Evolutionary conservation across 2,329 filamentous ascomycete genomes (phyloP).

Genomic region (Aspergillus ochraceoroseus): DNA sequence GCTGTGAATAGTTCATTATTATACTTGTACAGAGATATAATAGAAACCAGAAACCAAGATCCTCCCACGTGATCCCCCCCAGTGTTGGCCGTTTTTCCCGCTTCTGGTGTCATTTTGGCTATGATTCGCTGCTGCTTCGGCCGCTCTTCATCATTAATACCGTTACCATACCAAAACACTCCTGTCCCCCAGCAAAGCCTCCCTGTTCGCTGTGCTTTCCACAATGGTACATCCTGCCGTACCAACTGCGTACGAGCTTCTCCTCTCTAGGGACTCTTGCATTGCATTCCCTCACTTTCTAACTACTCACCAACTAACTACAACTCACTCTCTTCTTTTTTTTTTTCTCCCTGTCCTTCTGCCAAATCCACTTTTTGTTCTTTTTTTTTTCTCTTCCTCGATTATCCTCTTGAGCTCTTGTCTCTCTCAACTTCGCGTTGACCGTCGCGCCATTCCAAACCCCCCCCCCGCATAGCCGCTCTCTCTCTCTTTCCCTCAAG

Average conservation of each 20-base stretch:
- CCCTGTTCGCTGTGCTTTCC: conserved; percentile 1
- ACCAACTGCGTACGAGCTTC: conserved; percentile 2
- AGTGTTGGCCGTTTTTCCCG: conserved; percentile 15
- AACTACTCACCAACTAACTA: no score
- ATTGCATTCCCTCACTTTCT: no score
- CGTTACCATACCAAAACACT: conserved; percentile 5
- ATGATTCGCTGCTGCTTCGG: neutral
- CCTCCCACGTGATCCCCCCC: conserved; percentile 12
- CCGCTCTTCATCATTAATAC: neutral
- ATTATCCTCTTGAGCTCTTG: no score
- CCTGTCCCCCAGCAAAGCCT: no score
- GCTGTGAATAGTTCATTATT: no score
- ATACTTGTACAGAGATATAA: no score
- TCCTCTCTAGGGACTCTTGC: no score
- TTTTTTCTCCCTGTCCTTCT: conserved; percentile 3
- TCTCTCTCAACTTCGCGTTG: conserved; percentile 26
- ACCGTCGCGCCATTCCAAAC: conserved; percentile 22
- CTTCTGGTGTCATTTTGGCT: conserved; percentile 1
- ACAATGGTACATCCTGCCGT: neutral
- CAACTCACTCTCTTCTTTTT: conserved; percentile 1
- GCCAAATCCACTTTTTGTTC: neutral
- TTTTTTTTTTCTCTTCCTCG: conserved; percentile 13
- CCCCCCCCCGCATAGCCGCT: conserved; percentile 25
- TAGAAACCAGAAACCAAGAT: no score
- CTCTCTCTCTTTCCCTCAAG: conserved; percentile 14